A percentile compares a stretch with the other conserved stretches of the same genome.
These are phyloP conservation scores for Handroanthus guayacan DNA, from an alignment of 257 asterid species.

Conservation along the genomic window DNA sequence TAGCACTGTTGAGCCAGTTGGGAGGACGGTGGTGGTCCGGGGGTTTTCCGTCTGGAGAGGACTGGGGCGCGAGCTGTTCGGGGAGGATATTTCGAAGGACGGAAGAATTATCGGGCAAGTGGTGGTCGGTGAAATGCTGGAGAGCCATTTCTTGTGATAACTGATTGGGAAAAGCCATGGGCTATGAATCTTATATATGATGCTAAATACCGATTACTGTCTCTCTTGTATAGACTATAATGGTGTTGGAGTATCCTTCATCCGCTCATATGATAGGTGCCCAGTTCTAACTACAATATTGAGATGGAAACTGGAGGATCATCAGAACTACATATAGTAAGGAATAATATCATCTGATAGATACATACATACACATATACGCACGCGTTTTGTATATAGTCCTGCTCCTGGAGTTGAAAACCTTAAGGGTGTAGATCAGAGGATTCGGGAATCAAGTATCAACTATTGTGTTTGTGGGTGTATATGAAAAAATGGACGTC, in stretches of 20 bases:
- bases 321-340: not conserved
- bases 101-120: constrained; percentile 36
- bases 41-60: constrained; percentile 36
- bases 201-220: no score
- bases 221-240: no score
- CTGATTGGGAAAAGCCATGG: constrained; percentile 62
- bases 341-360: no score
- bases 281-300: not conserved
- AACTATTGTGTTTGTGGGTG: not conserved
- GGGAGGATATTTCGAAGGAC: constrained; percentile 3
- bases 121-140: constrained; percentile 61
- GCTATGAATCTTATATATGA: not conserved
- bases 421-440: no score
- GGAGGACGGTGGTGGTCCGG: constrained; percentile 40
- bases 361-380: no score
- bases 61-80: constrained; percentile 32
- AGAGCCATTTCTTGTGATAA: constrained; percentile 64
- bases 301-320: not conserved
- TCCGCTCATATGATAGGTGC: not conserved
- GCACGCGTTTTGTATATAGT: no score
- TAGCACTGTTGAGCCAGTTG: constrained; percentile 67
- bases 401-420: no score
- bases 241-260: not conserved
- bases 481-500: constrained; percentile 10
- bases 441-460: no score